Evolutionary conservation across 108 stramenopile genomes (phyloP), one percentile per base, ranked within the genome.

Genomic region (Stephanodiscus minutulus): DNA sequence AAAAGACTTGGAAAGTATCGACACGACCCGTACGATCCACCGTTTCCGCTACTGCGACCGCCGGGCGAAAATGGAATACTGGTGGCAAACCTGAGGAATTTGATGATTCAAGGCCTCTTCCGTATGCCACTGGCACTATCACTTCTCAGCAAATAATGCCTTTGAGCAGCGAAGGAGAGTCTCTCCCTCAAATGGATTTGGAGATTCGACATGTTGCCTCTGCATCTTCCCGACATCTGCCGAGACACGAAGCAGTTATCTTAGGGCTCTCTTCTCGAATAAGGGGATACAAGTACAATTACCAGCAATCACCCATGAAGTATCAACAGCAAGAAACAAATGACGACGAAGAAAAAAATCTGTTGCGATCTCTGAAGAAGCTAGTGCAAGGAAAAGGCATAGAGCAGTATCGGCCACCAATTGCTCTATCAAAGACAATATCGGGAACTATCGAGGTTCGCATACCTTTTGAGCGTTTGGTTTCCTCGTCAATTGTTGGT

Each of bases 241-340:
- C 93, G 27, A 85, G 78, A 29, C 90, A 94, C 64, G 93, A 90
- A 64, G 89, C 87, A 17, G 82, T 86, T 46, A 84, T 86, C 25
- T 63, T 87, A 33, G 90, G 85, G 5, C 70, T 88, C 27, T 67
- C 89, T 0, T 78, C 85, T 48, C 83, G 77, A 15, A 84, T 94
- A 46, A 82, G 93, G 62, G 93, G 93, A 11, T 83, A 84, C 54
- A 67, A 36, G 52, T 72, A 79, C 36, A 72, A 72, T 54, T 61
- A 79, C 21, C 57, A 49, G 25, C 48, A 36, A 61, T 49, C 47
- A 41, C 57, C 56, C 55, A 70, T 28, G 50, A 18, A 9, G 22
- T 7, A 29, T 46, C 48, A n/a, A 9, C 17, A n/a, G 18, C 21
- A 49, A 37, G 17, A 27, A 22, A 44, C 24, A 46, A 9, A 39